Conservation (phyloP, 2,329 filamentous ascomycete genomes). For the Tympanopsis confertula region DNA sequence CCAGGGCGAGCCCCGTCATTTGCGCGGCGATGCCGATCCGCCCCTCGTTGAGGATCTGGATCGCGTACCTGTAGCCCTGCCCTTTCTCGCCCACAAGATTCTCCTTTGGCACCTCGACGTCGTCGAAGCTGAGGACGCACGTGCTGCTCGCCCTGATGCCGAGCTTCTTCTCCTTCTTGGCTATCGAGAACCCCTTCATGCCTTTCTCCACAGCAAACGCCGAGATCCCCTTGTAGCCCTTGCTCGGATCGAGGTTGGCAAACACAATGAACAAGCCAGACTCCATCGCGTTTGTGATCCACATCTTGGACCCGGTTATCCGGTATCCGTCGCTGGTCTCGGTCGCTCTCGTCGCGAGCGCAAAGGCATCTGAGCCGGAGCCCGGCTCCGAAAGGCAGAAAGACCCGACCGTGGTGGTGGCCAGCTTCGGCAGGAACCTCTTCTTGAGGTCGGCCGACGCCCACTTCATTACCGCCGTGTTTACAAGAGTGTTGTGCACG, state of each 20-base stretch:
- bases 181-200: slow-evolving; percentile 79
- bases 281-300: slow-evolving; percentile 97
- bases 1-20: slow-evolving; percentile 93
- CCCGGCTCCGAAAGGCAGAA: slow-evolving; percentile 90
- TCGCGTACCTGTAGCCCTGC: slow-evolving; percentile 96
- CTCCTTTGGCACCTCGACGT: slow-evolving; percentile 78
- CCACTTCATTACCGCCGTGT: slow-evolving; percentile 82
- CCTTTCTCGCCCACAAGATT: slow-evolving; percentile 83
- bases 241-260: slow-evolving; percentile 81
- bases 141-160: slow-evolving; percentile 93
- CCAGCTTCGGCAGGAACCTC: slow-evolving; percentile 79
- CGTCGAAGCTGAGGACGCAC: slow-evolving; percentile 94
- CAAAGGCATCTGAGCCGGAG: slow-evolving; percentile 91
- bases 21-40: slow-evolving; percentile 96
- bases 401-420: slow-evolving; percentile 79
- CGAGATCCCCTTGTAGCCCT: slow-evolving; percentile 93
- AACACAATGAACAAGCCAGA: slow-evolving; percentile 95
- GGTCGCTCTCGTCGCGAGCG: slow-evolving; percentile 78
- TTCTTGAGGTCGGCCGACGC: slow-evolving; percentile 67
- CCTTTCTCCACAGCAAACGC: slow-evolving; percentile 91
- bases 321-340: slow-evolving; percentile 75
- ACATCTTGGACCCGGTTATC: slow-evolving; percentile 94
- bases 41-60: slow-evolving; percentile 85
- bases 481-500: slow-evolving; percentile 96
- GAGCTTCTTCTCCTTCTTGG: slow-evolving; percentile 99